Percentiles rank a stretch among this genome's conserved stretches.
Conservation (phyloP, 2,329 filamentous ascomycete species). For the Trichophaea hybrida region DNA sequence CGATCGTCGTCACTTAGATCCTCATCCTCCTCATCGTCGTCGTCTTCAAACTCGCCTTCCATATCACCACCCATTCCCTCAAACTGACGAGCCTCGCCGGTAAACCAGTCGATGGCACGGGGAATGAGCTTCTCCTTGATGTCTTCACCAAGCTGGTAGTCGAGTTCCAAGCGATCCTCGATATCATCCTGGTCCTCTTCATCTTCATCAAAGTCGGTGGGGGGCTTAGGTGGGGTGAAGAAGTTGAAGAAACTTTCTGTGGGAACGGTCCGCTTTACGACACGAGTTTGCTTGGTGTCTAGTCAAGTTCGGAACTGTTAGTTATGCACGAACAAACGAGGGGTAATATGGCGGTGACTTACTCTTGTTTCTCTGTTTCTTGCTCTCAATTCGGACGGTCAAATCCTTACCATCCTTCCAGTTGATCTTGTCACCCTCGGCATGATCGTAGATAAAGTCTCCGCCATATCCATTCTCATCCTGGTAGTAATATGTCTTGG, state of each 20-base stretch:
- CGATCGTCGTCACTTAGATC: conserved; percentile 62
- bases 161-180: conserved; percentile 91
- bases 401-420: conserved; percentile 91
- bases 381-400: conserved; percentile 89
- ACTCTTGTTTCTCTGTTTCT: conserved; percentile 99
- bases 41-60: conserved; percentile 70
- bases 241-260: conserved; percentile 99
- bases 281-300: conserved; percentile 98
- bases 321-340: background rate
- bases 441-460: conserved; percentile 99
- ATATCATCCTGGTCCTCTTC: conserved; percentile 74
- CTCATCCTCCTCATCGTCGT: conserved; percentile 85
- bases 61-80: conserved; percentile 84
- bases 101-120: conserved; percentile 98
- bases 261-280: conserved; percentile 97
- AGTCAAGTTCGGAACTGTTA: conserved; percentile 5
- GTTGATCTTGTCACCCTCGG: conserved; percentile 93
- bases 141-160: conserved; percentile 97
- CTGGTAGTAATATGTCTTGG: conserved; percentile 98
- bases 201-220: conserved; percentile 52
- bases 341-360: conserved; percentile 32
- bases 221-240: conserved; percentile 88
- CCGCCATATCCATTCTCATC: conserved; percentile 97
- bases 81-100: conserved; percentile 89
- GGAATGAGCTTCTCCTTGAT: conserved; percentile 99